Base-by-base conservation (phyloP, 2,329 filamentous ascomycete genomes). In the Ophiocordyceps robertsii region DNA sequence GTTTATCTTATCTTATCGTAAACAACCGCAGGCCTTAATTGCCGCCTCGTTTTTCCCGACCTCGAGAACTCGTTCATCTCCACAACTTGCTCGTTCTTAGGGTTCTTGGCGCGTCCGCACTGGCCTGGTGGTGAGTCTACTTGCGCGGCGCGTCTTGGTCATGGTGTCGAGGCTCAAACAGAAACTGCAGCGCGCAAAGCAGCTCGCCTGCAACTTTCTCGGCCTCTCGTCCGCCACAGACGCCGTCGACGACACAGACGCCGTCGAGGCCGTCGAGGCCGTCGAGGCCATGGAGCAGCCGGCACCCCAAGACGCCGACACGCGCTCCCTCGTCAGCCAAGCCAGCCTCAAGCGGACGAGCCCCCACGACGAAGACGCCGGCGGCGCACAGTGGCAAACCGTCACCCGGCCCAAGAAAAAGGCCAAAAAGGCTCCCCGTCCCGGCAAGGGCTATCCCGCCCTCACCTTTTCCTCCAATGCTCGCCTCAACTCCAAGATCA, bases 401-500 rank as follows among this genome's bases (percentile, higher is more conserved):
- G 69, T 78, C 46, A 67, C 69, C 17, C 68, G 68, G 19, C 63
- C 69, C 16, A 63, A 60, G 32, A 80, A 79, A 59, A 82, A 80
- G 54, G 56, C 64, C 7, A 81, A 81, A 59, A 82, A 80, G 60
- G 57, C 74, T 3, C 77, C 77, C 2, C 70, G 69, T 37, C 61
- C 68, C 31, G 64, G 70, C 32, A 68, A 63, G 45, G 74, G 72
- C 51, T 82, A 82, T 56, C 77, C 77, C 35, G 62, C 68, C 33
- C 73, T 82, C 48, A 62, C 63, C 17, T 79, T 81, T 51, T 74
- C 75, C 16, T 57, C 67, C 49, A 72, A 68, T 44, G 69, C 73
- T 16, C 72, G 75, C 50, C 64, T 84, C 7, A 71, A 78, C 51
- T 67, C 69, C 47, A 77, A 75, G 59, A 72, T 83, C 56, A 74